Conservation (phyloP, 352 stramenopile species). For the Globisporangium alternatum region DNA sequence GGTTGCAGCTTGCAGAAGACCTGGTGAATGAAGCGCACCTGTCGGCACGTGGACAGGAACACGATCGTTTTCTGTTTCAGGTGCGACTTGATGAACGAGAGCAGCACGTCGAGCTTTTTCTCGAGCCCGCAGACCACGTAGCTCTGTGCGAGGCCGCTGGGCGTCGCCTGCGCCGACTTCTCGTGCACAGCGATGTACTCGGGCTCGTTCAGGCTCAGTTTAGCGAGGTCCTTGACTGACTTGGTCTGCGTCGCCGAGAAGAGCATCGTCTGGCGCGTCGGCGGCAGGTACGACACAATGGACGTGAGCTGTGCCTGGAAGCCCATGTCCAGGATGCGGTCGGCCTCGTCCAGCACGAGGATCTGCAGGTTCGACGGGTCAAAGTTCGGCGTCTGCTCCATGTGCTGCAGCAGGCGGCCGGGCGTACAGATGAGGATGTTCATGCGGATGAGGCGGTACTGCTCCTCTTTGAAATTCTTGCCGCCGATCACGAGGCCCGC, state of each 20-base stretch:
- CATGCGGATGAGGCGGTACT: conserved; percentile 92
- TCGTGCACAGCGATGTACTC: conserved; percentile 98
- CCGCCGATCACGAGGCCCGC: conserved; percentile 96
- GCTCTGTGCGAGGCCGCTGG: conserved; percentile 92
- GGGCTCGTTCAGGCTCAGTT: conserved; percentile 92
- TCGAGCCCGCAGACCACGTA: conserved; percentile 94
- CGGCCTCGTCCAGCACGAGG: conserved; percentile 99
- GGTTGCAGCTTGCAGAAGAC: conserved; percentile 97
- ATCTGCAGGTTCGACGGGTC: conserved; percentile 93
- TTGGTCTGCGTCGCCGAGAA: conserved; percentile 98
- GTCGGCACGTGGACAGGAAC: conserved; percentile 97
- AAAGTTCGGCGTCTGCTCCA: conserved; percentile 98
- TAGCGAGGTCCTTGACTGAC: conserved; percentile 95
- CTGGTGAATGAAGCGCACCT: conserved; percentile 95
- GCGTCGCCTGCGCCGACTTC: conserved; percentile 87
- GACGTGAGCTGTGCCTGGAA: conserved; percentile 98
- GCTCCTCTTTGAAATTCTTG: conserved; percentile 94
- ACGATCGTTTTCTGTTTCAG: conserved; percentile 98
- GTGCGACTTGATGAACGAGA: conserved; percentile 98
- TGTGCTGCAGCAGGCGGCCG: conserved; percentile 96
- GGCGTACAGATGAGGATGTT: conserved; percentile 98
- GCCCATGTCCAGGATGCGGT: conserved; percentile 98
- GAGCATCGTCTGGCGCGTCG: conserved; percentile 94
- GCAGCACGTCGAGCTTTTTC: conserved; percentile 97
- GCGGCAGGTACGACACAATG: conserved; percentile 96